These are phyloP conservation scores for Neurospora discreta DNA, from an alignment of 495 filamentous ascomycete species.

Conservation along the genomic window DNA sequence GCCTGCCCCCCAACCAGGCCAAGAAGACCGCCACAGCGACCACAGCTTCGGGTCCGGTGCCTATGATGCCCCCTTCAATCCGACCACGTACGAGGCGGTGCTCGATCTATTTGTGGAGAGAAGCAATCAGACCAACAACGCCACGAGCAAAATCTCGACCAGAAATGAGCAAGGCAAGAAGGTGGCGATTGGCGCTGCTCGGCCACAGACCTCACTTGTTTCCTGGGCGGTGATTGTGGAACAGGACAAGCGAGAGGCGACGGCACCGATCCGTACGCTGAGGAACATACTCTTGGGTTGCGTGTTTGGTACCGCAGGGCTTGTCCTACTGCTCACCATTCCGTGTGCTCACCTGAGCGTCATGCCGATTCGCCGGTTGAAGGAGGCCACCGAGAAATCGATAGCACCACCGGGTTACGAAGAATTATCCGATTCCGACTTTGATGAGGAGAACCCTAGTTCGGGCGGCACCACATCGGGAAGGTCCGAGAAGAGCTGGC, in stretches of 20 bases:
- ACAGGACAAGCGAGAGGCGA: conserved; percentile 60
- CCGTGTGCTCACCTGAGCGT: conserved; percentile 73
- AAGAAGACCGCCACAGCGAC: conserved; percentile 35
- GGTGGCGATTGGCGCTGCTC: conserved; percentile 64
- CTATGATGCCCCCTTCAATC: conserved; percentile 41
- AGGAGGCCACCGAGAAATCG: conserved; percentile 66
- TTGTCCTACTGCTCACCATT: conserved; percentile 54
- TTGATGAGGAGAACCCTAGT: conserved; percentile 34
- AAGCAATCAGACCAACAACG: conserved; percentile 42
- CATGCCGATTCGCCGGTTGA: conserved; percentile 65
- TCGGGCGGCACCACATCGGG: conserved; percentile 24
- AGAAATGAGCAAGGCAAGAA: conserved; percentile 52
- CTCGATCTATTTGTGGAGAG: conserved; percentile 38
- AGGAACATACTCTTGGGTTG: conserved; percentile 70
- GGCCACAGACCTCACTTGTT: conserved; percentile 49
- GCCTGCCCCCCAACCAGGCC: conserved; percentile 21
- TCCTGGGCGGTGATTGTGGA: conserved; percentile 79
- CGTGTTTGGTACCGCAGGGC: conserved; percentile 70
- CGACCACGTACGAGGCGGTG: conserved; percentile 46
- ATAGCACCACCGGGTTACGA: conserved; percentile 52
- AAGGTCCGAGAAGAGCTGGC: conserved; percentile 27
- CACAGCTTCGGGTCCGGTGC: conserved; percentile 29
- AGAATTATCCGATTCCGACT: conserved; percentile 29
- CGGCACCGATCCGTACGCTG: conserved; percentile 58
- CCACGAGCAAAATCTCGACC: conserved; percentile 52